Conservation (phyloP, 2,329 filamentous ascomycete genomes). For the Microsporum ferrugineum region DNA sequence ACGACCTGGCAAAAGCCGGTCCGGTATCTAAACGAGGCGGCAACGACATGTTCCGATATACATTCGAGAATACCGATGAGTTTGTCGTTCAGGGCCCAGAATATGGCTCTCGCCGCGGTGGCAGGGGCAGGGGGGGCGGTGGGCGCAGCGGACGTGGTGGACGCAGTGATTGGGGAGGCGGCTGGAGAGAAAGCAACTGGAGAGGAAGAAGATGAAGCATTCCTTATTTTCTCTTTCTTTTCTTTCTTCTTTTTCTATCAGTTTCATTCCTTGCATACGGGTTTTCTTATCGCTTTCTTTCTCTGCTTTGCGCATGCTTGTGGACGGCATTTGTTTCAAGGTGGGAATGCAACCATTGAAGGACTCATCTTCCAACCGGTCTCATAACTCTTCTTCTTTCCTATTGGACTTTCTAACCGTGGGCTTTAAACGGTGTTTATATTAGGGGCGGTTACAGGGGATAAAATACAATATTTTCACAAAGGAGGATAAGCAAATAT, state of each 20-base stretch:
- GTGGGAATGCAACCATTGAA: neutral
- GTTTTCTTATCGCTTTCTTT: neutral
- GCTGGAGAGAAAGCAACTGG: constrained; percentile 14
- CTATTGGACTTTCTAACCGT: neutral
- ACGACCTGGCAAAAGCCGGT: constrained; percentile 32
- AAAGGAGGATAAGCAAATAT: neutral
- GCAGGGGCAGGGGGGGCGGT: constrained; percentile 21
- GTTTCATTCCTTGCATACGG: neutral
- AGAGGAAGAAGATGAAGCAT: constrained; percentile 12
- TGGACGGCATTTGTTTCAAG: neutral
- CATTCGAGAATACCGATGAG: constrained; percentile 54
- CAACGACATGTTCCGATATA: constrained; percentile 57
- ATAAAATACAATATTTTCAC: neutral
- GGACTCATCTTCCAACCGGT: neutral
- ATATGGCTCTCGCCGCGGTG: constrained; percentile 36
- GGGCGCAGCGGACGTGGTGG: constrained; percentile 23
- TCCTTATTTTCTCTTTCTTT: neutral
- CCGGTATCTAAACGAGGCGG: constrained; percentile 28
- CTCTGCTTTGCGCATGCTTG: neutral
- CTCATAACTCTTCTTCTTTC: neutral
- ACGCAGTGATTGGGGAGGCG: constrained; percentile 17
- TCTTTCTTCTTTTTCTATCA: neutral
- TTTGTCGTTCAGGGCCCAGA: constrained; percentile 65
- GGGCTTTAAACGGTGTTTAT: neutral
- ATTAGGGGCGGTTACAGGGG: neutral